Evolutionary conservation across 768 basidiomycete genomes (phyloP).

Genomic region (Panaeolus cyanescens): DNA sequence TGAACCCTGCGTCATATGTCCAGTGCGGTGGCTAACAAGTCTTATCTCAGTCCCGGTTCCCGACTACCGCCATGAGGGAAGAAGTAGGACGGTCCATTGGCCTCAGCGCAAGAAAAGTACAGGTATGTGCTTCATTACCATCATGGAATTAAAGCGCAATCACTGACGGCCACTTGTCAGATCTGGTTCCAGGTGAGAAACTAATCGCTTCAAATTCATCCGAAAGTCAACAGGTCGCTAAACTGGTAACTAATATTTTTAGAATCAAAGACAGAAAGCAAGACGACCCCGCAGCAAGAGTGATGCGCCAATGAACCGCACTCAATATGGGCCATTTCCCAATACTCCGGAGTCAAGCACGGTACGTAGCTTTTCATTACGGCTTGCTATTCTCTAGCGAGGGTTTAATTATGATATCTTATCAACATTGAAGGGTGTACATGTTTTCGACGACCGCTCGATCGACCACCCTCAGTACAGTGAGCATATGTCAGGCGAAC

Average conservation of each 20-base stretch:
- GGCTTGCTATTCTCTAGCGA: conserved; percentile 2
- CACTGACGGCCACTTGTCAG: conserved; percentile 39
- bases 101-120: conserved; percentile 88
- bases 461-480: conserved; percentile 12
- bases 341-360: conserved; percentile 37
- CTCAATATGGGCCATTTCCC: conserved; percentile 66
- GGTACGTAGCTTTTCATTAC: conserved; percentile 13
- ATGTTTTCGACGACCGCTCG: conserved; percentile 19
- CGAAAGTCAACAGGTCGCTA: conserved; percentile 12
- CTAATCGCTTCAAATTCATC: conserved; percentile 11
- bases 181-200: conserved; percentile 85
- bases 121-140: conserved; percentile 53
- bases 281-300: conserved; percentile 71
- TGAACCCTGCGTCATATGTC: not conserved
- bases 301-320: conserved; percentile 50
- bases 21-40: not conserved
- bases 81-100: conserved; percentile 86
- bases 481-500: conserved; percentile 23
- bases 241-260: conserved; percentile 8
- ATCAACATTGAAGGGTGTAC: conserved; percentile 13
- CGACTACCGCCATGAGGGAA: conserved; percentile 84
- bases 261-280: conserved; percentile 91
- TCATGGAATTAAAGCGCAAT: conserved; percentile 13
- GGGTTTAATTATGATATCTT: conserved; percentile 13
- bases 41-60: conserved; percentile 74